Conservation (phyloP, 768 basidiomycete genomes). For the Lactarius hengduanensis region DNA sequence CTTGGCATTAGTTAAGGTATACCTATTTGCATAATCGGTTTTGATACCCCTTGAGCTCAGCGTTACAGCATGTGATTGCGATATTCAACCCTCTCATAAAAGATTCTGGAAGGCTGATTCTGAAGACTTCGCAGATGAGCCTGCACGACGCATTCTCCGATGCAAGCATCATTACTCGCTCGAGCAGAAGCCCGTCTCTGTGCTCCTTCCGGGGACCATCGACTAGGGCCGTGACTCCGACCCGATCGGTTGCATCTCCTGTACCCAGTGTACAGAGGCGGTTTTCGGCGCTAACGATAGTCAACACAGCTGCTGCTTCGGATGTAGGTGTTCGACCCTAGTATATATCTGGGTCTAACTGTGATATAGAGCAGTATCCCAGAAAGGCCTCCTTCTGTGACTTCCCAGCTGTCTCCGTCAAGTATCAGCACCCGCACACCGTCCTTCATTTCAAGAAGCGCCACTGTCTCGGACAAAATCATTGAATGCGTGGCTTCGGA, state of each 20-base stretch:
- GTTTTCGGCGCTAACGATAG: not conserved
- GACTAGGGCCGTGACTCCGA: constrained; percentile 1
- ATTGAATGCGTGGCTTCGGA: too few relatives aligned
- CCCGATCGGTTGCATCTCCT: constrained; percentile 14
- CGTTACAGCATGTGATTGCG: constrained; percentile 27
- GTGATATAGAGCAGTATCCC: not conserved
- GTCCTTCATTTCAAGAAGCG: constrained; percentile 11
- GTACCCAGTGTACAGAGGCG: constrained; percentile 2
- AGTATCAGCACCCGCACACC: constrained; percentile 13
- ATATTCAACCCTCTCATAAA: constrained; percentile 27
- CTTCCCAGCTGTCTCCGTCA: not conserved
- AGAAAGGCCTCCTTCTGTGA: not conserved
- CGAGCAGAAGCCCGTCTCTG: constrained; percentile 20
- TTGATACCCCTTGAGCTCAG: not conserved
- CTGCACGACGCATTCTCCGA: constrained; percentile 15
- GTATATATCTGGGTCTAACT: not conserved
- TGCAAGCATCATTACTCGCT: constrained; percentile 9
- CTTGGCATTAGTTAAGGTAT: constrained; percentile 40
- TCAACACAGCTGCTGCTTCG: not conserved
- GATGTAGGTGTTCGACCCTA: not conserved
- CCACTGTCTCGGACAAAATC: constrained; percentile 2
- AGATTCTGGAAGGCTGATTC: constrained; percentile 25
- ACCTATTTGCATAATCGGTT: constrained; percentile 10
- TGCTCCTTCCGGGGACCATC: constrained; percentile 8
- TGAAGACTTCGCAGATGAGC: constrained; percentile 27